These are phyloP conservation scores for Elymus sibiricus DNA, from an alignment of 176 grass and related monocot genomes.

Conservation along the genomic window DNA sequence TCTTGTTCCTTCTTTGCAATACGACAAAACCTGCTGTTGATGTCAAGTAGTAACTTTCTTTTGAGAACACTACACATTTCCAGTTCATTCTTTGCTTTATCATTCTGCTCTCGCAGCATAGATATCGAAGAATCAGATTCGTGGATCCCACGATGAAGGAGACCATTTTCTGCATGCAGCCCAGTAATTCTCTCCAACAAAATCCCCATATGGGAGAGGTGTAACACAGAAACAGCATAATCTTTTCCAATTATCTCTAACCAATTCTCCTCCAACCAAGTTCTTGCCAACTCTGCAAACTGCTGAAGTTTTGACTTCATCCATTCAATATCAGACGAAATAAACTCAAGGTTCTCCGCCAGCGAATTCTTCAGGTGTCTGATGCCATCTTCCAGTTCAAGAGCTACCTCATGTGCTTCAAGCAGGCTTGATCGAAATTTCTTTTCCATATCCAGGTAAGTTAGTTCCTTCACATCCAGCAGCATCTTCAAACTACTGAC, in stretches of 20 bases:
- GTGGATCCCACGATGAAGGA: slow-evolving; percentile 67
- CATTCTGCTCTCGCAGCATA: slow-evolving; percentile 72
- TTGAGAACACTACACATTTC: slow-evolving; percentile 81
- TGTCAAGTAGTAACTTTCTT: slow-evolving; percentile 86
- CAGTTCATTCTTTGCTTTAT: slow-evolving; percentile 74
- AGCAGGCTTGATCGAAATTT: slow-evolving; percentile 45
- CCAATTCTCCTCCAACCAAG: slow-evolving; percentile 79
- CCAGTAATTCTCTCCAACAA: slow-evolving; percentile 82
- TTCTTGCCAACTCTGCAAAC: slow-evolving; percentile 43
- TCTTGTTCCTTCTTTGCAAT: slow-evolving; percentile 92
- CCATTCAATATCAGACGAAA: slow-evolving; percentile 61
- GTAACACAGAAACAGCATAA: slow-evolving; percentile 85
- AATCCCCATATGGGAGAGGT: slow-evolving; percentile 91
- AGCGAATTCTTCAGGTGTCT: slow-evolving; percentile 49
- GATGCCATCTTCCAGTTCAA: slow-evolving; percentile 62
- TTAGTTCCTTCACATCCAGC: slow-evolving; percentile 52
- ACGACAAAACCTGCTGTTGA: slow-evolving; percentile 68
- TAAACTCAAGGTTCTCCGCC: slow-evolving; percentile 45
- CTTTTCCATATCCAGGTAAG: slow-evolving; percentile 44
- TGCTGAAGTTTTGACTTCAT: slow-evolving; percentile 59
- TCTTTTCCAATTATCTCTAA: slow-evolving; percentile 85
- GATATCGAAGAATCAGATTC: slow-evolving; percentile 74
- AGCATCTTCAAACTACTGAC: slow-evolving; percentile 47
- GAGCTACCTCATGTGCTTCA: slow-evolving; percentile 47
- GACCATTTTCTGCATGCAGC: slow-evolving; percentile 76